Conservation (phyloP, 1,284 basidiomycete species). For the Mycosarcoma maydis region DNA sequence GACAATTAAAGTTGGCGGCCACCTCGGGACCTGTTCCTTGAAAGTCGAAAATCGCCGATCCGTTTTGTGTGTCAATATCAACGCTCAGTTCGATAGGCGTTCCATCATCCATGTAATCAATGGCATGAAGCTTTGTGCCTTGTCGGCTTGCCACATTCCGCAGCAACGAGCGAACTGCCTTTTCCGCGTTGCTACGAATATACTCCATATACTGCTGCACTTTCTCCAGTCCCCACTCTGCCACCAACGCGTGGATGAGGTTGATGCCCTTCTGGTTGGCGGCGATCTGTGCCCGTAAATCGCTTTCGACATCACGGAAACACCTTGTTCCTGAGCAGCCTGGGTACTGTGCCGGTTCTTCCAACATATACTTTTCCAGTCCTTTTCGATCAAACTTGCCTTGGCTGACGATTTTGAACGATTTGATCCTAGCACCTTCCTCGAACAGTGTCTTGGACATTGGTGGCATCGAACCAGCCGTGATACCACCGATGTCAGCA, state of each 20-base stretch:
- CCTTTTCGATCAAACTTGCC: constrained; percentile 83
- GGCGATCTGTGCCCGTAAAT: constrained; percentile 93
- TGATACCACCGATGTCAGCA: constrained; percentile 75
- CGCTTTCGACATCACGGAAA: constrained; percentile 86
- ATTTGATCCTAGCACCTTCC: constrained; percentile 90
- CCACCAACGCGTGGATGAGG: constrained; percentile 73
- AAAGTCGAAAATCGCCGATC: constrained; percentile 89
- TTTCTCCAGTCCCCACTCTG: constrained; percentile 84
- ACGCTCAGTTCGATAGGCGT: constrained; percentile 80
- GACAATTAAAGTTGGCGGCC: constrained; percentile 85
- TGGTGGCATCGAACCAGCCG: constrained; percentile 91
- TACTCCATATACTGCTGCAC: constrained; percentile 73
- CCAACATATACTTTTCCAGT: constrained; percentile 81
- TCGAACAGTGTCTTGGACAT: constrained; percentile 88
- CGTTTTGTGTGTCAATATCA: constrained; percentile 79
- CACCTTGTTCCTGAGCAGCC: constrained; percentile 68
- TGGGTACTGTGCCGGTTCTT: constrained; percentile 81
- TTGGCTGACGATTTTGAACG: constrained; percentile 88
- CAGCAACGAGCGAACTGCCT: constrained; percentile 84
- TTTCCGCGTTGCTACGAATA: constrained; percentile 89
- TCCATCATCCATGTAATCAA: constrained; percentile 71
- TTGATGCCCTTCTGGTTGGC: constrained; percentile 88
- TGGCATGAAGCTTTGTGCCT: constrained; percentile 75
- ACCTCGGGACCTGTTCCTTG: constrained; percentile 83
- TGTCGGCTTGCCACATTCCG: constrained; percentile 76